Evolutionary conservation across 1,284 basidiomycete species (phyloP).

Genomic region (Malassezia pachydermatis): DNA sequence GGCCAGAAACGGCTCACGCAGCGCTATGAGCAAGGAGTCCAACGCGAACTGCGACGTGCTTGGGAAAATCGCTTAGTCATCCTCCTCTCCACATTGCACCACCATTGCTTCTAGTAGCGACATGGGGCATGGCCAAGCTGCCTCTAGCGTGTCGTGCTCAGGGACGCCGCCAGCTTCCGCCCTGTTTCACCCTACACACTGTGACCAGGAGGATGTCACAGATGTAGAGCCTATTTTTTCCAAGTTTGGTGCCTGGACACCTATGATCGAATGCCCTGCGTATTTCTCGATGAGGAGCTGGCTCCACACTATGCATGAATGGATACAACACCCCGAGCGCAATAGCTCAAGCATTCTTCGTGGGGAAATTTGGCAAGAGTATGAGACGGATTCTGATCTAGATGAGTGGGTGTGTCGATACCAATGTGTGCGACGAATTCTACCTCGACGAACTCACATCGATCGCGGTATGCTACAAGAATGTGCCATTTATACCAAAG

Average conservation of each 20-base stretch:
- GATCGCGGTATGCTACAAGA: slow-evolving; percentile 19
- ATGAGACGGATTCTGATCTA: background rate
- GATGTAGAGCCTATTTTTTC: background rate
- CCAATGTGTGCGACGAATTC: slow-evolving; percentile 9
- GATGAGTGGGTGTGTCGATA: background rate
- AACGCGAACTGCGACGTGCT: too few relatives aligned
- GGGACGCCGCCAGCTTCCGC: too few relatives aligned
- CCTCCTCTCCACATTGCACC: background rate
- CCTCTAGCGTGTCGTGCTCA: too few relatives aligned
- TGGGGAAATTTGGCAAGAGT: slow-evolving; percentile 29
- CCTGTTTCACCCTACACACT: background rate
- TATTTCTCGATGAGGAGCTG: slow-evolving; percentile 24
- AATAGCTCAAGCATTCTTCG: slow-evolving; percentile 38
- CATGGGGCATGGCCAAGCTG: too few relatives aligned
- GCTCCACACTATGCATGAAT: slow-evolving; percentile 26
- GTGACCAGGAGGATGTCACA: background rate
- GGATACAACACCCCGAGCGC: slow-evolving; percentile 39
- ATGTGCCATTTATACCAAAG: slow-evolving; percentile 5
- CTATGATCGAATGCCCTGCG: slow-evolving; percentile 22
- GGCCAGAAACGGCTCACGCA: too few relatives aligned
- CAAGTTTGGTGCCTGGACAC: slow-evolving; percentile 12
- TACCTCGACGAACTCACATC: slow-evolving; percentile 2
- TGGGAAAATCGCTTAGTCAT: slow-evolving; percentile 2
- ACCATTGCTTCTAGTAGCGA: background rate
- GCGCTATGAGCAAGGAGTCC: background rate